Base-by-base conservation (phyloP, 306 rosid genomes). In the Bauhinia variegata region DNA sequence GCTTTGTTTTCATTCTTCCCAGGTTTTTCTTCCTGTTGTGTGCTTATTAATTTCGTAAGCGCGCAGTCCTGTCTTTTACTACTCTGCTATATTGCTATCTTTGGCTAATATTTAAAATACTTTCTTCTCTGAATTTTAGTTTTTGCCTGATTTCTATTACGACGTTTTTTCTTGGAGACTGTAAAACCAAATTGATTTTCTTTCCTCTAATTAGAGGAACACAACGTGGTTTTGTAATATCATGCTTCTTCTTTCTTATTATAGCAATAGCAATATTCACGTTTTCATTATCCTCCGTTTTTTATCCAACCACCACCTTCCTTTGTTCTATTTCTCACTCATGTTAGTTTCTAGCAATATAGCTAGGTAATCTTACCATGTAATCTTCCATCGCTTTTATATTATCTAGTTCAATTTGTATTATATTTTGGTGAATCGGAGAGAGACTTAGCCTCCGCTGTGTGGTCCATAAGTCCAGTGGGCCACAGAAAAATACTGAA, bases 41-140 rank as follows among this genome's bases (percentile, higher is more conserved):
- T 65, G 67, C 49, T 63, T 72, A 50, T 52, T 59, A 54, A 60
- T 79, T 68, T 69, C 72, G 57, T 17, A 16, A 78, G 11, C 44
- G 58, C 16, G 37, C 46, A 33, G 7, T 74, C 41, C 71, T 50
- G 34, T 23, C 72, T 54, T 46, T 42, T 46, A 53, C 43, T 70
- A 72, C 37, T 62, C 18, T 73, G 62, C 55, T 46, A 41, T 65
- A 16, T 43, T 14, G 67, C 70, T 71, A 86, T 82, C 47, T 73
- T 78, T 47, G 81, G 96, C 73, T 78, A 73, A 63, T 76, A 69
- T 74, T 68, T 73, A 75, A 73, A 41, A 54, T 69, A 75, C 87
- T 84, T 84, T 86, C 83, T 80, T 60, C 51, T 61, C 71, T 63
- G 77, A 48, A 41, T 84, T 56, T 61, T 78, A 44, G 76, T 74